Percentiles rank a stretch among this genome's conserved stretches.
These are phyloP conservation scores for Lantana camara DNA, from an alignment of 257 asterid species.

Conservation along the genomic window DNA sequence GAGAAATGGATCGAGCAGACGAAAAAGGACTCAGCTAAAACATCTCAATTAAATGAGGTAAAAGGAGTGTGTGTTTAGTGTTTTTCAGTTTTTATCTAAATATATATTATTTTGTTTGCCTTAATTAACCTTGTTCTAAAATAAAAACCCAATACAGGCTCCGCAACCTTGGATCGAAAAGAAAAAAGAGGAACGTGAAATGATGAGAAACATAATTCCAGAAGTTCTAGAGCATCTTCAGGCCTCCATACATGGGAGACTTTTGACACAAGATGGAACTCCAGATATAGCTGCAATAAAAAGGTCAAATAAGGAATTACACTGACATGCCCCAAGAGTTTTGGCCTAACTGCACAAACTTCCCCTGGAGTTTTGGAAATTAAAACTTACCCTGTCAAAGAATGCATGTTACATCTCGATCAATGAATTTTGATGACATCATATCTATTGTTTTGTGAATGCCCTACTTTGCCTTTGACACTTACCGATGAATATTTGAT, in stretches of 20 bases:
- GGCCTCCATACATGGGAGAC: slow-evolving; percentile 29
- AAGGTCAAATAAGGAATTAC: slow-evolving; percentile 45
- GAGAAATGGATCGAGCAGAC: slow-evolving; percentile 41
- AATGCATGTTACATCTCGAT: too few relatives aligned
- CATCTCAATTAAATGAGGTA: slow-evolving; percentile 33
- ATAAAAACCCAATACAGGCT: slow-evolving; percentile 33
- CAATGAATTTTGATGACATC: too few relatives aligned
- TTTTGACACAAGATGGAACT: slow-evolving; percentile 39
- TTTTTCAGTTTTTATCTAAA: too few relatives aligned
- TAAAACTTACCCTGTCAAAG: too few relatives aligned
- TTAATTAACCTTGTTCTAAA: not conserved
- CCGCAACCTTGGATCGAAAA: slow-evolving; percentile 45
- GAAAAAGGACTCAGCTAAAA: slow-evolving; percentile 28
- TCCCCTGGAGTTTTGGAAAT: too few relatives aligned
- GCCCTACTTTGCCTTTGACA: too few relatives aligned
- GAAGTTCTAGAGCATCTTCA: slow-evolving; percentile 35
- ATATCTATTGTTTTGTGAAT: too few relatives aligned
- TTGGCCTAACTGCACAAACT: too few relatives aligned
- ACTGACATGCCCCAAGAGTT: too few relatives aligned
- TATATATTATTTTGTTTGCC: not conserved
- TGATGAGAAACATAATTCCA: slow-evolving; percentile 39
- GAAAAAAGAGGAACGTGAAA: slow-evolving; percentile 46
- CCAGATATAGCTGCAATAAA: slow-evolving; percentile 42
- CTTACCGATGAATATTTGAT: too few relatives aligned
- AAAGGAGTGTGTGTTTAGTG: too few relatives aligned